Evolutionary conservation across 2,329 filamentous ascomycete genomes (phyloP).

Genomic region (Geosmithia morbida): DNA sequence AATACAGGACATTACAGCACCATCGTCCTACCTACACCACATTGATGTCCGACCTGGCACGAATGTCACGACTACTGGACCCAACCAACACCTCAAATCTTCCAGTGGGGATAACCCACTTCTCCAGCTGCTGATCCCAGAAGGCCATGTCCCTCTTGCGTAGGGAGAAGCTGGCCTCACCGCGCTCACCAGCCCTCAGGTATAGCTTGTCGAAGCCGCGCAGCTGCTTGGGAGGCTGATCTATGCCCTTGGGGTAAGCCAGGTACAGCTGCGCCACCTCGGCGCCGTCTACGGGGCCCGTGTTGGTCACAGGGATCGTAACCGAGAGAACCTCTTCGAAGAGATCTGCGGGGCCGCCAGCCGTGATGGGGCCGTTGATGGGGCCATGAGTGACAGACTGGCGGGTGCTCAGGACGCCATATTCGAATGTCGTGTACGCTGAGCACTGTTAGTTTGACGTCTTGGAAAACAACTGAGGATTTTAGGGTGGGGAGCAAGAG

Average conservation of each 20-base stretch:
- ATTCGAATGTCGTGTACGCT: conserved; percentile 57
- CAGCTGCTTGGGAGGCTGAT: conserved; percentile 37
- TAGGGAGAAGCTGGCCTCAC: conserved; percentile 34
- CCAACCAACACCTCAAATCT: conserved; percentile 26
- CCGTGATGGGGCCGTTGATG: conserved; percentile 20
- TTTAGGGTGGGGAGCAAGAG: too few relatives aligned
- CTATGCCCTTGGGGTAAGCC: conserved; percentile 23
- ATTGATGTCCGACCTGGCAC: conserved; percentile 11
- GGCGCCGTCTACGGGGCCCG: conserved; percentile 32
- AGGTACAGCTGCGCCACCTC: conserved; percentile 40
- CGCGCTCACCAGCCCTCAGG: conserved; percentile 38
- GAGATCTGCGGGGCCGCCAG: conserved; percentile 30
- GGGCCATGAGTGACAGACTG: conserved; percentile 22
- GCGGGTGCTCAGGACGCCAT: conserved; percentile 27
- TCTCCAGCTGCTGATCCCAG: conserved; percentile 44
- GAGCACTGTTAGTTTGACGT: too few relatives aligned
- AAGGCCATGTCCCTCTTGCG: conserved; percentile 49
- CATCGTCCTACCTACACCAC: too few relatives aligned
- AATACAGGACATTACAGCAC: too few relatives aligned
- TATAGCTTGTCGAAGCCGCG: conserved; percentile 48
- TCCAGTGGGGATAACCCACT: conserved; percentile 37
- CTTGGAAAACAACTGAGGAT: too few relatives aligned
- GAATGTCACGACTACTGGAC: conserved; percentile 29
- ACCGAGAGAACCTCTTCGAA: conserved; percentile 32
- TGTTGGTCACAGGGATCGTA: conserved; percentile 50